phyloP scores from a whole-genome alignment of 306 rosid species.

The Casuarina cunninghamiana region DNA sequence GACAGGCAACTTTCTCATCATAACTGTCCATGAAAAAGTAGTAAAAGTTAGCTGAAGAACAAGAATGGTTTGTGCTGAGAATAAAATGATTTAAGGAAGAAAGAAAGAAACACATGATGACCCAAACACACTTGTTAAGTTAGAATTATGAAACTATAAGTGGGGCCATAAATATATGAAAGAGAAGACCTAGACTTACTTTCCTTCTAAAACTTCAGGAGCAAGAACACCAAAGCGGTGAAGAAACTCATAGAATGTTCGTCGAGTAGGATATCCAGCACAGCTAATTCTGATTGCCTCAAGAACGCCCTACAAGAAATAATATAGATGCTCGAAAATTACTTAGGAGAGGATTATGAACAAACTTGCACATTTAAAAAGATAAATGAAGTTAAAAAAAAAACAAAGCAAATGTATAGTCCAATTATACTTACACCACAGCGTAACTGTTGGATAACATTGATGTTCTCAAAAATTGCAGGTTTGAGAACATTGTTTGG shows the following conservation, averaged over 20 bases:
- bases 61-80: constrained; percentile 3
- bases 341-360: constrained; percentile 19
- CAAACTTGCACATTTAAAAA: constrained; percentile 12
- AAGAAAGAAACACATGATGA: background rate
- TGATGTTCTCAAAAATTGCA: constrained; percentile 85
- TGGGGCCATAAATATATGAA: background rate
- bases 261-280: constrained; percentile 99
- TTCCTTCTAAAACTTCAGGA: constrained; percentile 95
- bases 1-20: constrained; percentile 93
- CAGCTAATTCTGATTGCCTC: constrained; percentile 99
- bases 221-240: constrained; percentile 97
- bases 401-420: constrained; percentile 19
- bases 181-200: constrained; percentile 53
- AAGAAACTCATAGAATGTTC: constrained; percentile 96
- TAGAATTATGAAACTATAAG: background rate
- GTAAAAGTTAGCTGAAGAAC: constrained; percentile 22
- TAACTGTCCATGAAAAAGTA: constrained; percentile 54
- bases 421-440: constrained; percentile 88
- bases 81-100: background rate
- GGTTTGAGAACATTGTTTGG: constrained; percentile 98
- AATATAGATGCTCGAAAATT: constrained; percentile 29
- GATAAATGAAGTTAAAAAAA: constrained; percentile 19
- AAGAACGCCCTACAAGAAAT: constrained; percentile 85
- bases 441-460: constrained; percentile 92
- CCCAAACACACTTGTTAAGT: background rate